A percentile compares a stretch with the other conserved stretches of the same genome.
Evolutionary conservation across 208 protist genomes (phyloP).

Genomic region (Leishmania tropica): DNA sequence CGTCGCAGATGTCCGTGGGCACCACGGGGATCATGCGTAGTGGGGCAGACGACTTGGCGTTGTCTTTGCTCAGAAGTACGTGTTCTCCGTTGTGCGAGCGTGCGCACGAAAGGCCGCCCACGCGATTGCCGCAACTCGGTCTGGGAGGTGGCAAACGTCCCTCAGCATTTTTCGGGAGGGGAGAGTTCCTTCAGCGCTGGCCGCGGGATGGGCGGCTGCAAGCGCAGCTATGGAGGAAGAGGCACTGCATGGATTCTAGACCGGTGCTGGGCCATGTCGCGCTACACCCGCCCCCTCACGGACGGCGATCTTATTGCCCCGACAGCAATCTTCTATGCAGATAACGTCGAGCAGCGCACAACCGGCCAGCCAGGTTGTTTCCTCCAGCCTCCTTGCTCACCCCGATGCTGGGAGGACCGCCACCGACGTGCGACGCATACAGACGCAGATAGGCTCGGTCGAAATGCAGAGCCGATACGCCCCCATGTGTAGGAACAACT

Average conservation of each 20-base stretch:
- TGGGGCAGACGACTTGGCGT: neutral
- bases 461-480: neutral
- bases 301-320: neutral
- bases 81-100: neutral
- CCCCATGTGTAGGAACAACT: neutral
- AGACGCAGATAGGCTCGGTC: neutral
- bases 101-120: neutral
- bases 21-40: neutral
- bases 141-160: neutral
- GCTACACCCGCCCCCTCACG: neutral
- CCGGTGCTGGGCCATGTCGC: neutral
- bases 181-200: neutral
- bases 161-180: neutral
- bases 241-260: neutral
- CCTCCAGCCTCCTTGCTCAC: neutral
- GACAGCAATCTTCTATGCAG: neutral
- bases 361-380: neutral
- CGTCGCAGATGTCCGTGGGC: neutral
- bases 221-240: neutral
- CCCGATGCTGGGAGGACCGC: neutral
- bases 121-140: neutral
- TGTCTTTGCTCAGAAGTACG: neutral
- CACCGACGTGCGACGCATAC: neutral
- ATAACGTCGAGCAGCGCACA: neutral
- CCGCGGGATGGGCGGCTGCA: neutral